phyloP scores from a whole-genome alignment of 2,329 filamentous ascomycete genomes.

The Trichoderma afroharzianum region DNA sequence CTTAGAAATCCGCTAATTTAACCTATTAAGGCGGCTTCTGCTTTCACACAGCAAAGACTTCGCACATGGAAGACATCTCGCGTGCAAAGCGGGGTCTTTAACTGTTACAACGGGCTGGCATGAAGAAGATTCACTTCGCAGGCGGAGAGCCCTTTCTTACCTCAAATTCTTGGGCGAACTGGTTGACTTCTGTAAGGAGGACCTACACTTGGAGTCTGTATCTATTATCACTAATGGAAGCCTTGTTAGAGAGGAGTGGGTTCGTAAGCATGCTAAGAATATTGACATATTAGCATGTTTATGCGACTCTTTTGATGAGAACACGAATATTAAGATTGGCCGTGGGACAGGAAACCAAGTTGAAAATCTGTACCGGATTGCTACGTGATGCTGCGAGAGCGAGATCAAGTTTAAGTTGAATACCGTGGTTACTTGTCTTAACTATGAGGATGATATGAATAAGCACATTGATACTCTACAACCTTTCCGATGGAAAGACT shows the following conservation, averaged over 20 bases:
- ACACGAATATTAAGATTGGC: constrained; percentile 50
- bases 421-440: constrained; percentile 49
- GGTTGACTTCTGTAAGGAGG: constrained; percentile 45
- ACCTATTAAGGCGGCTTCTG: constrained; percentile 43
- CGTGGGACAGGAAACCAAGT: constrained; percentile 48
- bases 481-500: constrained; percentile 54
- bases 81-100: constrained; percentile 43
- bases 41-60: constrained; percentile 53
- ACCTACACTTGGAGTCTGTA: constrained; percentile 46
- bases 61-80: constrained; percentile 38
- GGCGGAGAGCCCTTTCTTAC: constrained; percentile 55
- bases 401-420: constrained; percentile 56
- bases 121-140: constrained; percentile 54
- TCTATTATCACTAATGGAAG: constrained; percentile 54
- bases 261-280: constrained; percentile 39
- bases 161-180: constrained; percentile 41
- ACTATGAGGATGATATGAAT: constrained; percentile 49
- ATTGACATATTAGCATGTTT: constrained; percentile 54
- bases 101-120: constrained; percentile 47
- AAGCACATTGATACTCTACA: constrained; percentile 34
- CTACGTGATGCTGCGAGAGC: constrained; percentile 25
- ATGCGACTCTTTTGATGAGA: constrained; percentile 51
- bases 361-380: not conserved
- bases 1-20: not conserved
- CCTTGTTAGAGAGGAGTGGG: constrained; percentile 41